A percentile compares a stretch with the other conserved stretches of the same genome.
phyloP scores from a whole-genome alignment of 2,329 filamentous ascomycete genomes.

The Coleophoma crateriformis region DNA sequence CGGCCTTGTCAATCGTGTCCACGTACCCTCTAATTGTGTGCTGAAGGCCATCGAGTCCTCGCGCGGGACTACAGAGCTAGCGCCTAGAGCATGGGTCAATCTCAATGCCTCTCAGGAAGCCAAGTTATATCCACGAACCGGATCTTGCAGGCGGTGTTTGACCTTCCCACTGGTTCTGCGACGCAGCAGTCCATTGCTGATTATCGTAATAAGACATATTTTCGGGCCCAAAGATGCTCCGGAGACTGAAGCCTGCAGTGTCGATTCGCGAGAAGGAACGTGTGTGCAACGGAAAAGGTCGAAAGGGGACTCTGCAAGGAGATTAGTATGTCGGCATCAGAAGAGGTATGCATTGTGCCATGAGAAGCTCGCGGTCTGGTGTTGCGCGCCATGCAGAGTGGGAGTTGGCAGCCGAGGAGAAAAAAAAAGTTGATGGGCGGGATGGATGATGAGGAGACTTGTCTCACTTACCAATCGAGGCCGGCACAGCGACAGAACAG shows the following conservation, averaged over 20 bases:
- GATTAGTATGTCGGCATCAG: background rate
- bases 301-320: constrained; percentile 12
- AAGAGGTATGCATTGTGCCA: background rate
- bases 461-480: constrained; percentile 19
- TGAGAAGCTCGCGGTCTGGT: background rate
- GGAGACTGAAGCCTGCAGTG: constrained; percentile 26
- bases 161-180: constrained; percentile 66
- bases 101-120: constrained; percentile 4
- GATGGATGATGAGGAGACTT: constrained; percentile 6
- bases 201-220: constrained; percentile 67
- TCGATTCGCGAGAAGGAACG: constrained; percentile 24
- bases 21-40: constrained; percentile 85
- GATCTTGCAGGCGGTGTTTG: constrained; percentile 67
- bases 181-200: constrained; percentile 53
- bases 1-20: constrained; percentile 1
- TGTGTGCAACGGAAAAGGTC: constrained; percentile 19
- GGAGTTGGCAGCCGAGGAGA: constrained; percentile 14
- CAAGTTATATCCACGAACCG: constrained; percentile 40
- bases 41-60: constrained; percentile 76
- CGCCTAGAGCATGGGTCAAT: constrained; percentile 45
- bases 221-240: constrained; percentile 21
- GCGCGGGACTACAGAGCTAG: constrained; percentile 67
- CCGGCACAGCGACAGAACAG: constrained; percentile 9
- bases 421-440: constrained; percentile 12
- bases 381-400: constrained; percentile 8